Evolutionary conservation across 805 yeast genomes (phyloP), one percentile per base, ranked within the genome.

Genomic region (Schizosaccharomyces octosporus): DNA sequence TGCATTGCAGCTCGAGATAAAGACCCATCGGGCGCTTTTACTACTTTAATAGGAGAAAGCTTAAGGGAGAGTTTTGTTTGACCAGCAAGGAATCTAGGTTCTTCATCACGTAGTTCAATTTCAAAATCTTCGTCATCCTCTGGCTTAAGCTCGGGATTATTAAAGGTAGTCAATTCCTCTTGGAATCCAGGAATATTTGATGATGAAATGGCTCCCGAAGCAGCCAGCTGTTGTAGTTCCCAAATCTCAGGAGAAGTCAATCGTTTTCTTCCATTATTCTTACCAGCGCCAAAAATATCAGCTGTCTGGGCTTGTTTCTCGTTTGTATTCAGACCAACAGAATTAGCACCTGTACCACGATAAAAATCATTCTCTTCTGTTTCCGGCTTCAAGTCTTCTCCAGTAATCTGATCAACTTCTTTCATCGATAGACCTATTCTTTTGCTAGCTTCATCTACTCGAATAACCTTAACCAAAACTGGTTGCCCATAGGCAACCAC

Each of bases 221-320:
- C 82, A 31, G 84, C 85, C 57, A 89, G 72, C 68, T 89, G 96
- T 42, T 85, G 75, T 61, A 86, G 76, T 68, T 90, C 97, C 95
- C 96, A 89, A 62, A 87, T 72, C 70, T 89, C 97, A 0, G 94
- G 94, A 0, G 94, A 84, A 0, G 94, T 83, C 43, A 83, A 69
- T 61, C 85, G 75, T 63, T 76, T 72, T 64, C 71, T 73, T 6
- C 39, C 61, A 19, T 24, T 51, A 3, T n/a, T n/a, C 4, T 9
- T 45, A 19, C 27, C 27, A 7, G 7, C 4, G 4, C 11, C 27
- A 3, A 24, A 45, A 27, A 24, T 2, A 45, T 45, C 27, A 24
- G 21, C 4, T 19, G n/a, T 17, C 41, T 36, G 41, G 4, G 1
- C 41, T 9, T 36, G 9, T 5, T 36, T 36, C 3, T 36, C 41